Conservation (phyloP, 2,329 filamentous ascomycete genomes). For the Botrytis aclada region DNA sequence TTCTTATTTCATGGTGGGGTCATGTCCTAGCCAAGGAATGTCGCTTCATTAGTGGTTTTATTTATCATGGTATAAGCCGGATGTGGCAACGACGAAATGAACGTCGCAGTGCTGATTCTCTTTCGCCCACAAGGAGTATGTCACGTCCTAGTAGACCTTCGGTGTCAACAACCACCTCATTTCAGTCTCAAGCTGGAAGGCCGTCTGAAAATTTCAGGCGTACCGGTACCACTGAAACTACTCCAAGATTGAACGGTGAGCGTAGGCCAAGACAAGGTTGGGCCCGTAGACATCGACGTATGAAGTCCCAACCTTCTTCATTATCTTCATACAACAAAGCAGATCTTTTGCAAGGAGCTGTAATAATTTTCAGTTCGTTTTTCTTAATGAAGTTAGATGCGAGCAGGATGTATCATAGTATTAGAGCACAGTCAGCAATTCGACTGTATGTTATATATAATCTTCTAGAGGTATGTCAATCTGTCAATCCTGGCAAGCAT, state of each 20-base stretch:
- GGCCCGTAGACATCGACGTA: slow-evolving; percentile 60
- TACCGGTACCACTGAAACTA: slow-evolving; percentile 24
- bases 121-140: slow-evolving; percentile 32
- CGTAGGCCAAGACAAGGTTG: slow-evolving; percentile 34
- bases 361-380: slow-evolving; percentile 82
- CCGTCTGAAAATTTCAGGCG: slow-evolving; percentile 22
- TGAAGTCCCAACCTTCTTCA: slow-evolving; percentile 80
- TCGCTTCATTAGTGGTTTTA: slow-evolving; percentile 68
- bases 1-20: slow-evolving; percentile 76
- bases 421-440: slow-evolving; percentile 92
- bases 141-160: slow-evolving; percentile 32
- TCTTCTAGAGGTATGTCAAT: slow-evolving; percentile 67
- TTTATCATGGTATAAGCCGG: slow-evolving; percentile 75
- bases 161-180: slow-evolving; percentile 31
- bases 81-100: slow-evolving; percentile 62
- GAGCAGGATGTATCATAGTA: slow-evolving; percentile 96
- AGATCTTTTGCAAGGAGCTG: slow-evolving; percentile 83
- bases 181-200: slow-evolving; percentile 28
- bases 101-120: slow-evolving; percentile 41
- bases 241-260: slow-evolving; percentile 28
- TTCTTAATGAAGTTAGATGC: slow-evolving; percentile 90
- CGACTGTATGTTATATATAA: slow-evolving; percentile 99
- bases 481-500: not conserved
- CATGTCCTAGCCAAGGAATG: slow-evolving; percentile 69
- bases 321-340: slow-evolving; percentile 90